Percentiles rank a stretch among this genome's conserved stretches.
Conservation (phyloP, 306 rosid species). For the Inga oerstediana region DNA sequence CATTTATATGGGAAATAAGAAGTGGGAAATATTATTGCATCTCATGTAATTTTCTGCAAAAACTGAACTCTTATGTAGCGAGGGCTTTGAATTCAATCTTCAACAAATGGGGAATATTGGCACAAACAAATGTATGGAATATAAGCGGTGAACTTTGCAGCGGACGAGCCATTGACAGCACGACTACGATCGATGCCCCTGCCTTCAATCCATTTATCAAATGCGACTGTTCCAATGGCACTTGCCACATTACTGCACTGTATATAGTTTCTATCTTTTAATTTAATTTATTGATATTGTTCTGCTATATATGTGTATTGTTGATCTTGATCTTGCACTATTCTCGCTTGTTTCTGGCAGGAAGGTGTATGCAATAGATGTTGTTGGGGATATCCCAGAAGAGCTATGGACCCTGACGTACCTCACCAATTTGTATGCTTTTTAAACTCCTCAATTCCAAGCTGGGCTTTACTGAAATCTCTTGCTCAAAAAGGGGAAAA, state of each 20-base stretch:
- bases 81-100: constrained; percentile 66
- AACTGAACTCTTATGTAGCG: constrained; percentile 37
- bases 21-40: background rate
- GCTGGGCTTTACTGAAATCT: background rate
- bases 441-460: background rate
- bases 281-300: background rate
- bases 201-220: constrained; percentile 60
- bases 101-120: constrained; percentile 48
- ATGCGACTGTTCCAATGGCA: constrained; percentile 57
- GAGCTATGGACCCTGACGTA: constrained; percentile 73
- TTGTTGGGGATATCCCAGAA: constrained; percentile 59
- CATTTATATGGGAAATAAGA: no score
- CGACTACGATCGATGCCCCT: background rate
- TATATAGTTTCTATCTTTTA: constrained; percentile 26
- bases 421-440: constrained; percentile 72
- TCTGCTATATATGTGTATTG: background rate
- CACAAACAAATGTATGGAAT: constrained; percentile 53
- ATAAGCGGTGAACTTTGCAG: constrained; percentile 45
- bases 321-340: background rate
- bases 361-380: constrained; percentile 51
- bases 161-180: background rate
- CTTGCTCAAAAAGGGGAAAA: background rate
- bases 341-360: constrained; percentile 39
- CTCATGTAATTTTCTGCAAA: background rate
- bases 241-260: constrained; percentile 68